A percentile compares a stretch with the other conserved stretches of the same genome.
Evolutionary conservation across 257 asterid species (phyloP).

Genomic region (Penstemon davidsonii): DNA sequence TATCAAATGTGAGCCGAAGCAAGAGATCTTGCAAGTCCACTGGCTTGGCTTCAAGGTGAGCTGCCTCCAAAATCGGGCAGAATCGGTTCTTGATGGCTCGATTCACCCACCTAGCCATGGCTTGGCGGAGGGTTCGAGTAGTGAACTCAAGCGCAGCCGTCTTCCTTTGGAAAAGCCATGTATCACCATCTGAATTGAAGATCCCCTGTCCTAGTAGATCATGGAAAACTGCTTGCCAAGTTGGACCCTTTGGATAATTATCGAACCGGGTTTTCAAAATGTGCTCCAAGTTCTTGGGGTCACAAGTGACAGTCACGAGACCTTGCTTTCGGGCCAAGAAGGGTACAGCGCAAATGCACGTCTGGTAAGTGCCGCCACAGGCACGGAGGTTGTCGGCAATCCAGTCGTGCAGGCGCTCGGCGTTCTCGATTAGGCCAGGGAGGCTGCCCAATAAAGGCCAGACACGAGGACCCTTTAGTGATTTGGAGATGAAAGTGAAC

Average conservation of each 20-base stretch:
- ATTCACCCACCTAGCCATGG: constrained; percentile 93
- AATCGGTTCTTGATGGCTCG: constrained; percentile 72
- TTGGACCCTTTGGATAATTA: constrained; percentile 92
- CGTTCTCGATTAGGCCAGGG: constrained; percentile 76
- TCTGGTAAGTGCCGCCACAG: constrained; percentile 91
- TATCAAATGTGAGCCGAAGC: constrained; percentile 87
- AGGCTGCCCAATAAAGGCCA: constrained; percentile 95
- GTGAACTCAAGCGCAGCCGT: constrained; percentile 95
- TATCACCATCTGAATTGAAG: constrained; percentile 88
- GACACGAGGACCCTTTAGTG: constrained; percentile 83
- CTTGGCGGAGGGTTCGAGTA: constrained; percentile 78
- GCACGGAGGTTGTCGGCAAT: constrained; percentile 89
- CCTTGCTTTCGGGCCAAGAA: constrained; percentile 90
- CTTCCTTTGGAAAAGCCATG: constrained; percentile 87
- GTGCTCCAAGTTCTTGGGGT: constrained; percentile 89
- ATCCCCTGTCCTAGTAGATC: constrained; percentile 87
- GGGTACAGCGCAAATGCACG: constrained; percentile 82
- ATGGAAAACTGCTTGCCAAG: constrained; percentile 93
- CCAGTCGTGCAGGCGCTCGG: constrained; percentile 91
- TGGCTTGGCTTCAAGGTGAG: constrained; percentile 52
- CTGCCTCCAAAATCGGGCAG: constrained; percentile 61
- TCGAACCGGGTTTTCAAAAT: constrained; percentile 84
- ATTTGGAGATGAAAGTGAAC: constrained; percentile 84
- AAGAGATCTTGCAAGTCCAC: constrained; percentile 84
- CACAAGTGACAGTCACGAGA: constrained; percentile 84